Percentiles rank a stretch among this genome's conserved stretches.
Conservation (phyloP, 257 asterid genomes). For the Rauvolfia tetraphylla region DNA sequence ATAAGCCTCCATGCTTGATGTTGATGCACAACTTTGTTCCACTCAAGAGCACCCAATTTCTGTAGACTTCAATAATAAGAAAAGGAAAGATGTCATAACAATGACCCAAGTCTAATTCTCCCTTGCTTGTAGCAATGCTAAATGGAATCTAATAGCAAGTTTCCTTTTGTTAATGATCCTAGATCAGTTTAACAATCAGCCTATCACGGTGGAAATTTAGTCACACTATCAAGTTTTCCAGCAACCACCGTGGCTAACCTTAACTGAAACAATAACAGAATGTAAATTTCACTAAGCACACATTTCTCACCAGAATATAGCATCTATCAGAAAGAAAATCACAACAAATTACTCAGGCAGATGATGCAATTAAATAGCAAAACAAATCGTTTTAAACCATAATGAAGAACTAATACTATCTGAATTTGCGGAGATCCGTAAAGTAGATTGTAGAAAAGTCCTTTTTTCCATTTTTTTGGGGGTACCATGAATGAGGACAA, state of each 20-base stretch:
- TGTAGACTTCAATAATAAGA: conserved; percentile 43
- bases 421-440: not conserved
- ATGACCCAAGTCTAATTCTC: not conserved
- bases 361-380: not conserved
- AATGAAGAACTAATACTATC: not conserved
- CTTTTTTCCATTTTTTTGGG: too few species aligned
- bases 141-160: not conserved
- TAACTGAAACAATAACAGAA: not conserved
- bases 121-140: not conserved
- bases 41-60: conserved; percentile 73
- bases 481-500: not conserved
- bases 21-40: conserved; percentile 67
- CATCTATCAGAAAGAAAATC: not conserved
- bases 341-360: not conserved
- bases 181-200: not conserved
- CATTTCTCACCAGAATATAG: not conserved
- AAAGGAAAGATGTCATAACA: conserved; percentile 14
- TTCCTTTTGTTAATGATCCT: not conserved
- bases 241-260: not conserved
- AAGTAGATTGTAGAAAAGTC: not conserved
- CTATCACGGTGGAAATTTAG: not conserved
- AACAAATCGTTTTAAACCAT: not conserved
- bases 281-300: not conserved
- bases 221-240: not conserved
- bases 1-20: conserved; percentile 92